A percentile compares a stretch with the other conserved stretches of the same genome.
These are phyloP conservation scores for Carnegiea gigantea DNA, from an alignment of 179 eudicot genomes.

Conservation along the genomic window DNA sequence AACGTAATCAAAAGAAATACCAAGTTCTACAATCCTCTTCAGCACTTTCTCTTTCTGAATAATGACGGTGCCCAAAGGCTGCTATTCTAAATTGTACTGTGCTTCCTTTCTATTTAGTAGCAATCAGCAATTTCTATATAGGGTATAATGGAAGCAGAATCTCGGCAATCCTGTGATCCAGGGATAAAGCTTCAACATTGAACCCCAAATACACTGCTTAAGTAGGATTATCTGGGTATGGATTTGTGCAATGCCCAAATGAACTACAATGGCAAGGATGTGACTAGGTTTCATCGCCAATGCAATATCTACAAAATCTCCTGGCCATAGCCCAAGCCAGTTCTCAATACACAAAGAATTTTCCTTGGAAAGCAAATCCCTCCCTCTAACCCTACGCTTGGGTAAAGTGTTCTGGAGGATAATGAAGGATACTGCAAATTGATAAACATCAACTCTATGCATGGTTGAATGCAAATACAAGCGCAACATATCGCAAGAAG, in stretches of 20 bases:
- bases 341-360: not conserved
- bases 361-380: not conserved
- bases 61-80: not conserved
- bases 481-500: not conserved
- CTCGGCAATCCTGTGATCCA: not conserved
- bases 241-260: not conserved
- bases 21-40: not conserved
- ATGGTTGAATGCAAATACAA: not conserved
- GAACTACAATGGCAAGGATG: not conserved
- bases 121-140: not conserved
- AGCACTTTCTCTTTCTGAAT: not conserved
- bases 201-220: not conserved
- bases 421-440: not conserved
- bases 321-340: not conserved
- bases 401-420: not conserved
- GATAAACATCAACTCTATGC: not conserved
- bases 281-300: not conserved
- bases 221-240: not conserved
- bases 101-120: not conserved
- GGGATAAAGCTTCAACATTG: not conserved
- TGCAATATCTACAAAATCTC: not conserved
- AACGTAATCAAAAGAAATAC: not conserved
- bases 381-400: not conserved
- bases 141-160: not conserved
- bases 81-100: too few relatives aligned